phyloP scores from a whole-genome alignment of 2,329 filamentous ascomycete species.

The Penicillium palitans region DNA sequence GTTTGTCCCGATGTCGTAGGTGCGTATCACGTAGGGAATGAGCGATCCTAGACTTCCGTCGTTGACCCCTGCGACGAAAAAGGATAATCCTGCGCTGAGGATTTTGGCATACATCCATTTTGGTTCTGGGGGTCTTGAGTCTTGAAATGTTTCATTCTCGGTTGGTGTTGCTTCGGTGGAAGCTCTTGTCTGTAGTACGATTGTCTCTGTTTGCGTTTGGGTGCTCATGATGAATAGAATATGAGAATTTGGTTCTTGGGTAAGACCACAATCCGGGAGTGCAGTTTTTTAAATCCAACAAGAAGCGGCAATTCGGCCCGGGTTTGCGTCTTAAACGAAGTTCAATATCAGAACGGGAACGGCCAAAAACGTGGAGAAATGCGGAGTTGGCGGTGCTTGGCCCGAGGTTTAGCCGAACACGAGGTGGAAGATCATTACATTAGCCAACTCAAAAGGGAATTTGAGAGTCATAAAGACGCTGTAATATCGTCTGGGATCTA shows the following conservation, averaged over 20 bases:
- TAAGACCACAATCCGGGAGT: no score
- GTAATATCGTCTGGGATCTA: background rate
- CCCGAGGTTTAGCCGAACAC: background rate
- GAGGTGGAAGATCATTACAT: background rate
- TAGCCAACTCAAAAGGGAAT: no score
- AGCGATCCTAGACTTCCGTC: slow-evolving; percentile 65
- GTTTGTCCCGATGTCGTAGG: slow-evolving; percentile 56
- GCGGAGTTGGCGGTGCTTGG: background rate
- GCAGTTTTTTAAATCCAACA: background rate
- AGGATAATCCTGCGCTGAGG: slow-evolving; percentile 58
- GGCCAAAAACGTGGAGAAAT: background rate
- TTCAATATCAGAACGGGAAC: background rate
- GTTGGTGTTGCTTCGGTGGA: background rate
- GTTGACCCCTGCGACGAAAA: slow-evolving; percentile 66
- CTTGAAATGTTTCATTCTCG: background rate
- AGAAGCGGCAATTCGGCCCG: background rate
- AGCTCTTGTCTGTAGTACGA: slow-evolving; percentile 7
- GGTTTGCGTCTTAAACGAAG: background rate
- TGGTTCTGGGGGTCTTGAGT: background rate
- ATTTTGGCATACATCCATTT: slow-evolving; percentile 48
- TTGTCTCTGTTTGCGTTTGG: slow-evolving; percentile 15
- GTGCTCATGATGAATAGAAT: slow-evolving; percentile 11
- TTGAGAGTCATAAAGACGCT: background rate
- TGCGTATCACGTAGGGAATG: slow-evolving; percentile 62
- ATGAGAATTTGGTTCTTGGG: background rate